Evolutionary conservation across 805 yeast genomes (phyloP), one percentile per base, ranked within the genome.

Genomic region (Yarrowia alimentaria): DNA sequence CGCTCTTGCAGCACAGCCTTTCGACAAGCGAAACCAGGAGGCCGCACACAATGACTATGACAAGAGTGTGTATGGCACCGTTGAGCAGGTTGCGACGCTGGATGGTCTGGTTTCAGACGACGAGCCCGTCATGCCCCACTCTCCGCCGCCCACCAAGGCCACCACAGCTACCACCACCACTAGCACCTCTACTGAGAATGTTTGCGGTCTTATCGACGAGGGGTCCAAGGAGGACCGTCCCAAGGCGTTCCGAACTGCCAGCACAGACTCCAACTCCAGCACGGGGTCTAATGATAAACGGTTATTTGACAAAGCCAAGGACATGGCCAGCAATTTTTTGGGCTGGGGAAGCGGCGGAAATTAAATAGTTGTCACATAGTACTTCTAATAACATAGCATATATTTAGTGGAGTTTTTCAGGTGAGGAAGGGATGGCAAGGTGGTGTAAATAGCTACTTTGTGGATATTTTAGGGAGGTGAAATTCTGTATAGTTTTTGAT

Each of bases 191-290:
- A 43, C 47, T 9, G 47, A 40, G 11, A 40, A 40, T 25, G 47
- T 40, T 32, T 28, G 33, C 14, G 47, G 47, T 13, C 18, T 40
- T 32, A 40, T 40, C 13, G 47, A 40, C 25, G 47, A 40, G 47
- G n/a, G n/a, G n/a, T n/a, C n/a, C n/a, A 26, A 40, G 33, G 47
- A 40, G 25, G 47, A 40, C 26, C 47, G 47, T 5, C 47, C 47
- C 5, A 40, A 40, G 47, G 33, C 47, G 7, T 40, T 40, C n/a
- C 17, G 47, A 28, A 40, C 33, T n/a, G 33, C 47, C 31, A 40
- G 47, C 14, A 19, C 47, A 13, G 47, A 40, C 33, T 43, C 50
- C 30, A 30, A 28, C 2, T 43, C 37, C 16, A 43, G 37, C 50
- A 16, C 28, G 16, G 37, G 37, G 40, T 37, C 43, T 6, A 10